phyloP scores from a whole-genome alignment of 805 yeast genomes.

The Hanseniaspora vineae region DNA sequence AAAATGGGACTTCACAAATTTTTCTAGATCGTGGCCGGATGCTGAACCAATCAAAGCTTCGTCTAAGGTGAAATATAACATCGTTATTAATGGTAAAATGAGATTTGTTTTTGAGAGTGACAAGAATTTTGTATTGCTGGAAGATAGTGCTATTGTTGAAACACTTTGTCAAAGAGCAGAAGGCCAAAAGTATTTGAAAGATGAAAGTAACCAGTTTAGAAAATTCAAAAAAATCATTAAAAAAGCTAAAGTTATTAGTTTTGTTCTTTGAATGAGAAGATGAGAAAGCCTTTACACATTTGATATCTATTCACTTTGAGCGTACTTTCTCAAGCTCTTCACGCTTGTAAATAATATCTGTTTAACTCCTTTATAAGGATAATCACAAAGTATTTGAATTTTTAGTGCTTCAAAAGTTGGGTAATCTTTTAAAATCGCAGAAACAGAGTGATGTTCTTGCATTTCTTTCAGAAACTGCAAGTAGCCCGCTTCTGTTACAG shows the following conservation, averaged over 20 bases:
- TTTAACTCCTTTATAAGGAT: constrained; percentile 40
- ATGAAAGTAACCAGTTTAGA: constrained; percentile 28
- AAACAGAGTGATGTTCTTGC: background rate
- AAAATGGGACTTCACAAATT: constrained; percentile 21
- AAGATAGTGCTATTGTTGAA: constrained; percentile 26
- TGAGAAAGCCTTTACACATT: background rate
- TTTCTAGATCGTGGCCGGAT: constrained; percentile 42
- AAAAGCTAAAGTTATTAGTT: constrained; percentile 37
- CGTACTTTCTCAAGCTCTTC: constrained; percentile 30
- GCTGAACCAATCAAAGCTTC: constrained; percentile 27
- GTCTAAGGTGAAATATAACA: constrained; percentile 30
- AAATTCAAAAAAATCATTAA: constrained; percentile 45
- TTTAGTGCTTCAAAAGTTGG: constrained; percentile 32
- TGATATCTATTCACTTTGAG: constrained; percentile 2
- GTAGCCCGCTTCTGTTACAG: constrained; percentile 14
- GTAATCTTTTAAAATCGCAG: background rate
- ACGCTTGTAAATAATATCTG: constrained; percentile 41
- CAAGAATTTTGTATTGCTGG: constrained; percentile 25
- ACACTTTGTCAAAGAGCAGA: constrained; percentile 23
- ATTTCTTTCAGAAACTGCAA: constrained; percentile 8
- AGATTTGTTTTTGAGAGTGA: constrained; percentile 32
- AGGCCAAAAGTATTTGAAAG: constrained; percentile 30
- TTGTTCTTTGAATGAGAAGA: constrained; percentile 17
- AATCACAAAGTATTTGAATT: constrained; percentile 28
- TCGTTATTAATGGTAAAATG: constrained; percentile 67